Base-by-base conservation (phyloP, 129 eudicot species). In the Glebionis coronaria region DNA sequence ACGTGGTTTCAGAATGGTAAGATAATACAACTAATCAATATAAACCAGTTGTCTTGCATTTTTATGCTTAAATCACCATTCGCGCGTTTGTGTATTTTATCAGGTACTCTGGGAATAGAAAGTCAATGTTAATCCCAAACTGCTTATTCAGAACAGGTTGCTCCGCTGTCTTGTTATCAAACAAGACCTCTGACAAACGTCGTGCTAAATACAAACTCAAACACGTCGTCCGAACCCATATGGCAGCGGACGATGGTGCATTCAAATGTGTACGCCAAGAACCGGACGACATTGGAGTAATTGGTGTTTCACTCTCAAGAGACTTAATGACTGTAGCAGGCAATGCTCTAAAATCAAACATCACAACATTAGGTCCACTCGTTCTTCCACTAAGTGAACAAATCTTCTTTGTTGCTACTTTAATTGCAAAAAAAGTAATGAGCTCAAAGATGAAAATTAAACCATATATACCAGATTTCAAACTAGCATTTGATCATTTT, bases 371-470 rank as follows among this genome's bases (percentile, higher is more conserved):
- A 1, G 89, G 83, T 3, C 83, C 83, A 0, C 79, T 77, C 0
- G 89, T 84, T 18, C 81, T 84, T 8, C 91, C 91, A 2, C 58
- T 82, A n/a, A 76, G 77, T 46, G 87, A 85, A 27, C 84, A 85
- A 44, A 49, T 85, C 1, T 55, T 69, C 9, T 82, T 79, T 42
- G 77, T 85, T 40, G 25, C 35, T 2, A 65, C 75, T 16, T 56
- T 78, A 0, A 54, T 75, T 0, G 71, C 63, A 0, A 25, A 76
- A 35, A 85, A 73, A n/a, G 18, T 79, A 38, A 16, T 49, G n/a
- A 56, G 73, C 18, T n/a, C 77, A 6, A 85, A 76, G 20, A 63
- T 66, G 10, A 85, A 76, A 27, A 63, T 66, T 2, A 78, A 75
- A 67, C 84, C 82, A 0, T 85, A 72, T 45, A 81, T 81, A 21